These are phyloP conservation scores for Ophiostoma triangulosporum DNA, from an alignment of 2,329 filamentous ascomycete species.

Conservation along the genomic window DNA sequence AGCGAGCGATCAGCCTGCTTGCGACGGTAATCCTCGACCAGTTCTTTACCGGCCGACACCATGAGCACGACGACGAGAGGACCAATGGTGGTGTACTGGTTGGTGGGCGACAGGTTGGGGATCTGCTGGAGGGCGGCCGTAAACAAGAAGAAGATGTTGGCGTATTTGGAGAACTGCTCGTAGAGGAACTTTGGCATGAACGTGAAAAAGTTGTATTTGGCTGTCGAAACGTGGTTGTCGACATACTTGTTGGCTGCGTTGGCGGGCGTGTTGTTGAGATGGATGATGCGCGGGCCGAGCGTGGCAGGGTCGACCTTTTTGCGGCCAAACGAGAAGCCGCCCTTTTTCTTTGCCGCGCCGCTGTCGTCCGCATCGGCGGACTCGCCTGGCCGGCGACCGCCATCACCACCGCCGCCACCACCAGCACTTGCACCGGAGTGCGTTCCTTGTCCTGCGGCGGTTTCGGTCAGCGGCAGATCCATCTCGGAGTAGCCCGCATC, in stretches of 20 bases:
- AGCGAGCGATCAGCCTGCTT: constrained; percentile 75
- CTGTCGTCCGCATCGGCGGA: constrained; percentile 31
- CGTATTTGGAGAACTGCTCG: constrained; percentile 98
- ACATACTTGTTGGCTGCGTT: constrained; percentile 83
- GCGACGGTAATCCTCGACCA: constrained; percentile 84
- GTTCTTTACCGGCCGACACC: constrained; percentile 91
- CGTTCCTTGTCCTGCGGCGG: constrained; percentile 25
- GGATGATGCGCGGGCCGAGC: constrained; percentile 80
- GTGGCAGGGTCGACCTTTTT: constrained; percentile 80
- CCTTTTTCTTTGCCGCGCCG: constrained; percentile 46
- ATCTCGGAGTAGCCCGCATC: constrained; percentile 81
- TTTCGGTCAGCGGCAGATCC: constrained; percentile 87
- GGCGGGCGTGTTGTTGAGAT: constrained; percentile 90
- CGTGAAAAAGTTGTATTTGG: constrained; percentile 89
- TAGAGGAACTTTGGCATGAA: constrained; percentile 95
- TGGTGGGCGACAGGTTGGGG: constrained; percentile 85
- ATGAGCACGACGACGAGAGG: constrained; percentile 80
- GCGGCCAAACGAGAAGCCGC: constrained; percentile 79
- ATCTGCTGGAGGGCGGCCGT: constrained; percentile 92
- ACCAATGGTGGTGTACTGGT: constrained; percentile 89
- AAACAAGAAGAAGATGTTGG: constrained; percentile 98
- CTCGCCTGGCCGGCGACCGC: constrained; percentile 16
- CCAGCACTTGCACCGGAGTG: not conserved
- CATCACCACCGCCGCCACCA: constrained; percentile 19
- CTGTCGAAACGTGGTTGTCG: constrained; percentile 93